Conservation (phyloP, 2,329 filamentous ascomycete genomes). For the Ophioceras dolichostomum region DNA sequence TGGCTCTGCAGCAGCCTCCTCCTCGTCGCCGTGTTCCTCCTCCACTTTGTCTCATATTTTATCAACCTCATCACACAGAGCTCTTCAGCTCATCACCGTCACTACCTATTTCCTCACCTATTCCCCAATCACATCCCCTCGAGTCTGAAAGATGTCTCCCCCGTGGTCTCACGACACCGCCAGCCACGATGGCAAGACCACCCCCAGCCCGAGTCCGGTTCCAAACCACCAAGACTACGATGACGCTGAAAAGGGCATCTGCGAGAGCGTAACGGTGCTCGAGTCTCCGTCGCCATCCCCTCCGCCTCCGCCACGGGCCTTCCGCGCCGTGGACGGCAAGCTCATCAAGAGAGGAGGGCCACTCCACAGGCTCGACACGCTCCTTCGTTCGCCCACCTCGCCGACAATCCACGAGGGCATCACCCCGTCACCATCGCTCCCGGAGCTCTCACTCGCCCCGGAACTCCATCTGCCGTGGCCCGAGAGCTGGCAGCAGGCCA, state of each 20-base stretch:
- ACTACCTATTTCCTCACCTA: slow-evolving; percentile 1
- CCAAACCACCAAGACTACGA: too few species aligned
- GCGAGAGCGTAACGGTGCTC: slow-evolving; percentile 13
- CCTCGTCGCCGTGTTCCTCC: too few species aligned
- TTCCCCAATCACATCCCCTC: background rate
- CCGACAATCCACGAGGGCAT: slow-evolving; percentile 19
- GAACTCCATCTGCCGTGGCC: slow-evolving; percentile 14
- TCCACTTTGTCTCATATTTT: too few species aligned
- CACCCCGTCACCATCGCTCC: too few species aligned
- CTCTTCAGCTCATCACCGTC: background rate
- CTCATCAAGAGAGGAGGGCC: too few species aligned
- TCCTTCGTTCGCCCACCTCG: slow-evolving; percentile 12
- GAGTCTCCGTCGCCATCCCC: too few species aligned
- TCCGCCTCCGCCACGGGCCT: background rate
- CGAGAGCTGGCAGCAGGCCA: background rate
- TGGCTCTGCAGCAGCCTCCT: too few species aligned
- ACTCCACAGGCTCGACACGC: slow-evolving; percentile 12
- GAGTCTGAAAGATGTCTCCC: background rate
- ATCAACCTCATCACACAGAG: background rate
- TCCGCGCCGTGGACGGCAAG: slow-evolving; percentile 10
- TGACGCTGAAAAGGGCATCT: slow-evolving; percentile 22
- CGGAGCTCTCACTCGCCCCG: slow-evolving; percentile 14
- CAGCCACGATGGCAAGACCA: background rate
- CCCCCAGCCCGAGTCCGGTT: too few species aligned
- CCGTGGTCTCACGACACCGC: slow-evolving; percentile 9